phyloP scores from a whole-genome alignment of 1,284 basidiomycete genomes.

The Sanguinoderma infundibulare region DNA sequence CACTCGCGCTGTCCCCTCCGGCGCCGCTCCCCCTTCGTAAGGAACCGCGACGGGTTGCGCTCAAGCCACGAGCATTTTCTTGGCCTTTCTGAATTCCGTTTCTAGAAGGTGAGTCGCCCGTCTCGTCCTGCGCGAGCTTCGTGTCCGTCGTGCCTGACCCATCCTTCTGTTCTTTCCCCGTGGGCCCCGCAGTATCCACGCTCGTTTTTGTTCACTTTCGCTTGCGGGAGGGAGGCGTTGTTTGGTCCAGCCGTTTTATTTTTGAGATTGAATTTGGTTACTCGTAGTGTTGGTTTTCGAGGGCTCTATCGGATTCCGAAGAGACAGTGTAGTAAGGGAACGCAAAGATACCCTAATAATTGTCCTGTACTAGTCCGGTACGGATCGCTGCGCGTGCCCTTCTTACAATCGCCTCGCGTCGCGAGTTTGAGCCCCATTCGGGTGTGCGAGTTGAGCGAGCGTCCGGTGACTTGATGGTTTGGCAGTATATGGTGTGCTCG shows the following conservation, averaged over 20 bases:
- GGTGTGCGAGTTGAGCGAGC: no score
- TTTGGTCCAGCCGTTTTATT: neutral
- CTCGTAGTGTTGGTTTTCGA: neutral
- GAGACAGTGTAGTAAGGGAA: no score
- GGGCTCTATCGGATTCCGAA: no score
- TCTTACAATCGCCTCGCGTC: no score
- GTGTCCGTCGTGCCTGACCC: no score
- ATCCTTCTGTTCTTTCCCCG: neutral
- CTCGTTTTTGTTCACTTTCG: neutral
- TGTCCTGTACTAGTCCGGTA: no score
- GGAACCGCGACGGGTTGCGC: neutral
- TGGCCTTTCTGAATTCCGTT: neutral
- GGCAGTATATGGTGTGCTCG: no score
- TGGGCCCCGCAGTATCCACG: neutral
- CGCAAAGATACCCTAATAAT: no score
- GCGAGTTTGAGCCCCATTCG: no score
- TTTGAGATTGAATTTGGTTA: neutral
- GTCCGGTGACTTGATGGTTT: no score
- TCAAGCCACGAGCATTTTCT: neutral
- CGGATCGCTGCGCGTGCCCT: no score
- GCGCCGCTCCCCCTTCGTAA: no score
- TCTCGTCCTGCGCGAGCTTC: neutral
- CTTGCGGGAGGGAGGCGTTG: neutral
- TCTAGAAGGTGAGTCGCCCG: neutral
- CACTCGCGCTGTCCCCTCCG: conserved; percentile 6